These are phyloP conservation scores for Sequoia sempervirens DNA, from an alignment of 75 land plant genomes.

Conservation along the genomic window DNA sequence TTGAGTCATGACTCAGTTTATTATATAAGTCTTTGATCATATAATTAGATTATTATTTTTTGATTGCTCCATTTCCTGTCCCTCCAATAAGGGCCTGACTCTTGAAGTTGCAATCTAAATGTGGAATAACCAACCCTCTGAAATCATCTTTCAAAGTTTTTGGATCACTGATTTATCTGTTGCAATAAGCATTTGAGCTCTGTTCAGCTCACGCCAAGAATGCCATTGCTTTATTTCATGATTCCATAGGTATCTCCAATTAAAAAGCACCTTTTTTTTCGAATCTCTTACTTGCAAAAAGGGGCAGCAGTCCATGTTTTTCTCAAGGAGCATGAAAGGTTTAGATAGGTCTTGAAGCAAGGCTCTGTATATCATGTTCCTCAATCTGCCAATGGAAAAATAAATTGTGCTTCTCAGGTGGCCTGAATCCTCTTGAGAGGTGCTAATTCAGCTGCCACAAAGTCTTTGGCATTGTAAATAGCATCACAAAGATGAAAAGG, in stretches of 20 bases:
- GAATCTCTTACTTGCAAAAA: neutral
- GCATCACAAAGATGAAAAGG: no score
- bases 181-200: neutral
- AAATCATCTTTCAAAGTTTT: neutral
- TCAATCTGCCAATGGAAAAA: no score
- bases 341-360: neutral
- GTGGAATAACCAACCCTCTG: neutral
- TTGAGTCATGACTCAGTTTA: neutral
- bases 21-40: neutral
- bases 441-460: no score
- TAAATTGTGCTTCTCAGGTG: no score
- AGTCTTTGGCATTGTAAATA: no score
- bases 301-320: neutral
- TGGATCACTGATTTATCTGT: neutral
- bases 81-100: neutral
- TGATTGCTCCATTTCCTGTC: neutral
- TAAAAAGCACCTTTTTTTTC: neutral
- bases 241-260: neutral
- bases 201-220: neutral
- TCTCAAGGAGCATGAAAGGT: neutral
- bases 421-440: no score
- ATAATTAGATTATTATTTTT: no score
- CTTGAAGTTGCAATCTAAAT: no score
- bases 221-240: no score
- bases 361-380: no score